These are phyloP conservation scores for Globisporangium solare DNA, from an alignment of 352 stramenopile species.

Conservation along the genomic window DNA sequence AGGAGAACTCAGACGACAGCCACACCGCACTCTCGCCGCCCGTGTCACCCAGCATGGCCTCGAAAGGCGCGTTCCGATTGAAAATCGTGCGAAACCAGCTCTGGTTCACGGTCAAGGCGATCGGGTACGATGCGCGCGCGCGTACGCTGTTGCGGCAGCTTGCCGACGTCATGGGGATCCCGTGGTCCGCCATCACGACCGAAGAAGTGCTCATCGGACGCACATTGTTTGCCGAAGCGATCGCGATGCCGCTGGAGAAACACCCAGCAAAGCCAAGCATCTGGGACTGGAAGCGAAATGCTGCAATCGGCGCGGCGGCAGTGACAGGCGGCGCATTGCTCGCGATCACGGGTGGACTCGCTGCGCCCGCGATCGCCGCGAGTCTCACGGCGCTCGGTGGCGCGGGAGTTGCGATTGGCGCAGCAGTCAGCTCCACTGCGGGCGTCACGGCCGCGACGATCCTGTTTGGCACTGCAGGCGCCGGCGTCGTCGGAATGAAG, in stretches of 20 bases:
- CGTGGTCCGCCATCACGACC: slow-evolving; percentile 53
- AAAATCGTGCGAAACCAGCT: slow-evolving; percentile 63
- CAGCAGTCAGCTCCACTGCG: slow-evolving; percentile 40
- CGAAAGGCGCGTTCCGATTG: slow-evolving; percentile 40
- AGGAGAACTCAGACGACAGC: slow-evolving; percentile 13
- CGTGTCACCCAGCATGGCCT: slow-evolving; percentile 12
- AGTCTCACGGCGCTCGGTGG: slow-evolving; percentile 59
- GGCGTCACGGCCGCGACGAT: slow-evolving; percentile 68
- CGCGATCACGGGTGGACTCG: slow-evolving; percentile 66
- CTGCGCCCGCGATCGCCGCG: slow-evolving; percentile 50
- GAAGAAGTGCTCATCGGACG: slow-evolving; percentile 72
- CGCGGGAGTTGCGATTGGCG: slow-evolving; percentile 58
- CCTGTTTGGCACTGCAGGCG: slow-evolving; percentile 77
- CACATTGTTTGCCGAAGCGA: slow-evolving; percentile 66
- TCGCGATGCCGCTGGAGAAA: slow-evolving; percentile 69
- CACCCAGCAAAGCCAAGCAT: slow-evolving; percentile 42
- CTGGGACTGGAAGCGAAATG: slow-evolving; percentile 81
- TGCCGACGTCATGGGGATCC: slow-evolving; percentile 39
- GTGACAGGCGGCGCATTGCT: slow-evolving; percentile 69
- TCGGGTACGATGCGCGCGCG: slow-evolving; percentile 71
- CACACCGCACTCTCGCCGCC: slow-evolving; percentile 4
- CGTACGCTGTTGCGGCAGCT: slow-evolving; percentile 53
- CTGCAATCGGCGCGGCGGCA: slow-evolving; percentile 57
- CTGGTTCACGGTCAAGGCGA: slow-evolving; percentile 74
- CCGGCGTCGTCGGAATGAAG: slow-evolving; percentile 77